phyloP scores from a whole-genome alignment of 345 rosid species.

The Viola odorata region DNA sequence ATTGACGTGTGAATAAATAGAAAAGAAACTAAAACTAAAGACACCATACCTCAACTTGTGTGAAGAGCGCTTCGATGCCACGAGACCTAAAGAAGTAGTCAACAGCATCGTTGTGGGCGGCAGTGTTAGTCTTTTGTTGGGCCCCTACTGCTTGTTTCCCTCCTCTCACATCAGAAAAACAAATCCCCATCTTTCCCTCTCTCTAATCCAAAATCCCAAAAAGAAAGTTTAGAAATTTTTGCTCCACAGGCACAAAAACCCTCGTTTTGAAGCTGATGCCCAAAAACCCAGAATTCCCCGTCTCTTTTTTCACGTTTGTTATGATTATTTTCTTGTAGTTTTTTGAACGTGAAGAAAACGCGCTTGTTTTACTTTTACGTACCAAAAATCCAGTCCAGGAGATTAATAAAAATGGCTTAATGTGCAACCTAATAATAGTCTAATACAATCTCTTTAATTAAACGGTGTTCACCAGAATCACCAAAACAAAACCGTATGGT shows the following conservation, averaged over 20 bases:
- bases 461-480: no score
- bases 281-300: background rate
- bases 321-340: no score
- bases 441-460: no score
- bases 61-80: conserved; percentile 46
- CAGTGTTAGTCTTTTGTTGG: conserved; percentile 29
- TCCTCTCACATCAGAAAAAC: conserved; percentile 53
- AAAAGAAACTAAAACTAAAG: no score
- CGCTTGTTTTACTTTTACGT: no score
- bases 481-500: no score
- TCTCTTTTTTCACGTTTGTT: no score
- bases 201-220: background rate
- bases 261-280: background rate
- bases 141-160: conserved; percentile 74
- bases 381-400: no score
- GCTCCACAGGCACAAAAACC: background rate
- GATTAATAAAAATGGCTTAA: no score
- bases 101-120: conserved; percentile 55
- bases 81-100: conserved; percentile 56
- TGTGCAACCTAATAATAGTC: no score
- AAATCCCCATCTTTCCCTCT: conserved; percentile 49
- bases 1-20: no score
- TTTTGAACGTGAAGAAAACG: no score
- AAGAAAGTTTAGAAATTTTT: background rate
- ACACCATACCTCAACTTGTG: conserved; percentile 60